phyloP scores from a whole-genome alignment of 2,329 filamentous ascomycete genomes.

The Neonectria hederae region DNA sequence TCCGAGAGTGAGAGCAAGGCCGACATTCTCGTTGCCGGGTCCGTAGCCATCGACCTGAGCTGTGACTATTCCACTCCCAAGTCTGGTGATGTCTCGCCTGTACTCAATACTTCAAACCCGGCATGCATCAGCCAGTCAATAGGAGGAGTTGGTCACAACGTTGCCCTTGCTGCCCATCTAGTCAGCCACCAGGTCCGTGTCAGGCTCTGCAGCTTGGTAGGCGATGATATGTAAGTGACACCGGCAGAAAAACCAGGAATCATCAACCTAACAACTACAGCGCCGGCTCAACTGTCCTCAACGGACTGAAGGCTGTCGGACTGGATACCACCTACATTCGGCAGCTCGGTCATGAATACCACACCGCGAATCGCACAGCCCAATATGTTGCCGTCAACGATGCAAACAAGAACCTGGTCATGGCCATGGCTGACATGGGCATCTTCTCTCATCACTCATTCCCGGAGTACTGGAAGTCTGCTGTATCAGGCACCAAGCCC shows the following conservation, averaged over 20 bases:
- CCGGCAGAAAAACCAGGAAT: not conserved
- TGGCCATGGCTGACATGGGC: slow-evolving; percentile 96
- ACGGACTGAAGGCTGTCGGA: slow-evolving; percentile 69
- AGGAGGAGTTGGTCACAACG: slow-evolving; percentile 92
- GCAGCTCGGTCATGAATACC: slow-evolving; percentile 58
- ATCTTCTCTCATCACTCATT: slow-evolving; percentile 73
- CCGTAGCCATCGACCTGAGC: slow-evolving; percentile 85
- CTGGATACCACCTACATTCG: slow-evolving; percentile 73
- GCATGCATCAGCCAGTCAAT: slow-evolving; percentile 82
- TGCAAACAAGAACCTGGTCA: slow-evolving; percentile 79
- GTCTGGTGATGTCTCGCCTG: slow-evolving; percentile 51
- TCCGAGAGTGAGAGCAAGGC: slow-evolving; percentile 45
- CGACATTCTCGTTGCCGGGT: slow-evolving; percentile 89
- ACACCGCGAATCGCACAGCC: slow-evolving; percentile 73
- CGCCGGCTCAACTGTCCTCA: slow-evolving; percentile 77
- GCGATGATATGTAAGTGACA: slow-evolving; percentile 73
- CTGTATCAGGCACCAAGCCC: slow-evolving; percentile 66
- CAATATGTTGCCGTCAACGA: slow-evolving; percentile 95
- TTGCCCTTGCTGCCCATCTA: slow-evolving; percentile 83
- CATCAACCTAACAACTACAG: slow-evolving; percentile 48
- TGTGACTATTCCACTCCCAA: slow-evolving; percentile 72
- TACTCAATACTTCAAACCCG: slow-evolving; percentile 85
- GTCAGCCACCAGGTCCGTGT: slow-evolving; percentile 69
- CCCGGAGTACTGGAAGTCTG: slow-evolving; percentile 66
- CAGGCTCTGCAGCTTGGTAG: slow-evolving; percentile 81